Evolutionary conservation across 2,329 filamentous ascomycete genomes (phyloP), one percentile per base, ranked within the genome.

Genomic region (Sphaerulina musiva): DNA sequence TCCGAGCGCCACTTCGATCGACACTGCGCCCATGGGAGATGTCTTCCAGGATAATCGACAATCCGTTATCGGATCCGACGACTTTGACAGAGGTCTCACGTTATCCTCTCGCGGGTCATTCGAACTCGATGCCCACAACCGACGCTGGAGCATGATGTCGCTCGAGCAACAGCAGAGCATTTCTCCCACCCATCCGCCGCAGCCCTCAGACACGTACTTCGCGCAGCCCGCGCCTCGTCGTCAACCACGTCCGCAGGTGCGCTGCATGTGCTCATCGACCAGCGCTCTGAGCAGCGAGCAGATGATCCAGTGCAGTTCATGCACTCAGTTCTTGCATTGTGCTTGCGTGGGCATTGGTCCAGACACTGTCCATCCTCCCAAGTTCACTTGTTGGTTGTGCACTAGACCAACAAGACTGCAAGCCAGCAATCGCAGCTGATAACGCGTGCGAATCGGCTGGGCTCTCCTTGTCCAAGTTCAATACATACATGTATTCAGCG

Each of bases 271-370:
- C 63, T 76, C 78, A 48, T 74, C 76, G 12, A 70, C 74, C 48
- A 76, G 79, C 40, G 80, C 76, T 50, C 75, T 38, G 34, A 38
- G 34, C 34, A 38, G 76, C 51, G 78, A 76, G 20, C 75, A 76
- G 60, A 80, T 84, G 77, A 76, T 84, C 45, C 80, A 83, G 70
- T 85, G 82, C 69, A 78, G 81, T 66, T 80, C 78, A 23, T 85
- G 81, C 69, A 78, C 73, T n/a, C 81, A 83, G 61, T 84, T 80
- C 78, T 71, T 81, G 31, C 82, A 85, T 62, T 77, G 78, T 32
- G 73, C 73, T 51, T 85, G 82, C 61, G 74, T 83, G 20, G 80
- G 80, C 1, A 66, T 83, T 12, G 74, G 77, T 53, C 14, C 71
- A 73, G 38, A 2, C 10, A 26, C 74, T 48, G 50, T 68, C 78